A percentile compares a stretch with the other conserved stretches of the same genome.
These are phyloP conservation scores for Backusella luteola DNA, from an alignment of 192 early-diverging fungal species.

Conservation along the genomic window DNA sequence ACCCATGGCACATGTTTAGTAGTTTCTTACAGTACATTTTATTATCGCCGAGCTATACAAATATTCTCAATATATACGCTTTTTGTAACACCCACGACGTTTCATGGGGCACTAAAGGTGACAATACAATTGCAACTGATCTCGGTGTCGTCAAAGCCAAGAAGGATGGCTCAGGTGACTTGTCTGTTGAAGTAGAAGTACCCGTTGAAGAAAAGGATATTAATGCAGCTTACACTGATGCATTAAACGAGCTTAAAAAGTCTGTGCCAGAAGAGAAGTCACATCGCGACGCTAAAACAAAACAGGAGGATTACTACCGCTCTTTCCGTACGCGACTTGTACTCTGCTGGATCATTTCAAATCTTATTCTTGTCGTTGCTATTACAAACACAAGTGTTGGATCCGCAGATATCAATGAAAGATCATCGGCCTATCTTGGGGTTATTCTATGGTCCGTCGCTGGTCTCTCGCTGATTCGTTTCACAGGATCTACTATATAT, in stretches of 20 bases:
- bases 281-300: constrained; percentile 67
- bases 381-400: constrained; percentile 53
- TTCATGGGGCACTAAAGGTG: constrained; percentile 93
- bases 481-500: constrained; percentile 66
- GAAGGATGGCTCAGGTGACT: constrained; percentile 65
- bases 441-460: constrained; percentile 79
- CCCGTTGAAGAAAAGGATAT: constrained; percentile 78
- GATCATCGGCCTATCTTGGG: constrained; percentile 47
- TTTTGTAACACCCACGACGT: constrained; percentile 56
- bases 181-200: constrained; percentile 71
- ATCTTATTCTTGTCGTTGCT: constrained; percentile 62
- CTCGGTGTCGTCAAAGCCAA: constrained; percentile 77
- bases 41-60: constrained; percentile 71
- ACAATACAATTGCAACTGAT: constrained; percentile 64
- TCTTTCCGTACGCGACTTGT: constrained; percentile 79
- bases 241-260: constrained; percentile 56
- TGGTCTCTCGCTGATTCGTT: constrained; percentile 63
- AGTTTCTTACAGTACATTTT: constrained; percentile 71
- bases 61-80: constrained; percentile 71
- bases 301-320: constrained; percentile 78
- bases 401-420: constrained; percentile 22
- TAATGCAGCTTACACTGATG: constrained; percentile 79
- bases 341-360: constrained; percentile 78
- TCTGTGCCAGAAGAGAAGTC: constrained; percentile 43
- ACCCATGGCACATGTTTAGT: constrained; percentile 82